Base-by-base conservation (phyloP, 192 early-diverging fungal species). In the Gamsiella multidivaricata region DNA sequence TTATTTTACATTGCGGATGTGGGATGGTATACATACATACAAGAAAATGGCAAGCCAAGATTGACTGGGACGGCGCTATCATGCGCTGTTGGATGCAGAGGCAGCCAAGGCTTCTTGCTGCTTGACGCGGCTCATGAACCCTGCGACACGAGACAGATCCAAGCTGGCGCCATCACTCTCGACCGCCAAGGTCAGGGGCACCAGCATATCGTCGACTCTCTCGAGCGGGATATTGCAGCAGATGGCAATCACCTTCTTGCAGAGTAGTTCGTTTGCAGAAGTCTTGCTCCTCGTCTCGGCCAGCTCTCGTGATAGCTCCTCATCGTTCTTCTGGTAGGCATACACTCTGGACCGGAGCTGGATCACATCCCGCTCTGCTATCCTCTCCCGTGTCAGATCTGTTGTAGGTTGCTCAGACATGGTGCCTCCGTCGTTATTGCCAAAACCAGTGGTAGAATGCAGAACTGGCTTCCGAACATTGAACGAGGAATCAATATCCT, bases 141-240 rank as follows among this genome's bases (percentile, higher is more conserved):
- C 82, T 34, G 74, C 76, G 0, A 85, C 81, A 29, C 80, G 59
- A 5, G 80, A 56, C 43, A 85, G 52, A 46, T 88, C 85, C 43
- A 88, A 47, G 50, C 84, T 81, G 10, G 82, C 75, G 10, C 81
- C 80, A 46, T 93, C 93, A 37, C 86, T 88, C 70, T 96, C 94
- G 8, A 97, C 91, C 2, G 95, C 97, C 28, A 86, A 60, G 9
- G 93, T 82, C 26, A 98, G 63, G 3, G 90, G 89, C 12, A 87
- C 87, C 17, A 97, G 79, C 83, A 94, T 85, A 22, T 88, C 83
- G 57, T 94, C 94, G 3, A 98, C 92, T 36, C 91, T 84, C 2
- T 91, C 93, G 17, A 93, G 65, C 17, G 87, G 83, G 26, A 97
- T 88, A 61, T 91, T 87, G 68, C 95, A 96, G 73, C 95, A 95